These are phyloP conservation scores for Neonectria faginata DNA, from an alignment of 2,329 filamentous ascomycete genomes.

Conservation along the genomic window DNA sequence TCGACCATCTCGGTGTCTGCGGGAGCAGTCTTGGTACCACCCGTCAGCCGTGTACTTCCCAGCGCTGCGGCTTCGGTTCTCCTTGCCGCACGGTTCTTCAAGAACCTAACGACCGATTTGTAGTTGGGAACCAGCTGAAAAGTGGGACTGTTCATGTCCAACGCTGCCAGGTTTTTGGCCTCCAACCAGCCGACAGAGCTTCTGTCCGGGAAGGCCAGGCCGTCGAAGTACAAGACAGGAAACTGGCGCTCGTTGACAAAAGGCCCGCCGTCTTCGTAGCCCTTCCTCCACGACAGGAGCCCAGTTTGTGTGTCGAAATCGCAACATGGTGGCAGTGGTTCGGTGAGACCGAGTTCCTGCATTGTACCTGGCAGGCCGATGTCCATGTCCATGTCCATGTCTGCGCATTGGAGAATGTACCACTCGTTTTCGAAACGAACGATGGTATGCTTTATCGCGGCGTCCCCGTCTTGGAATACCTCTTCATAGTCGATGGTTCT, in stretches of 20 bases:
- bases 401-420: conserved; percentile 24
- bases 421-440: conserved; percentile 7
- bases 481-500: conserved; percentile 19
- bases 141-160: background rate
- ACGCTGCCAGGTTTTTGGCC: background rate
- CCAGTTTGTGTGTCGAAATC: background rate
- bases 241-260: background rate
- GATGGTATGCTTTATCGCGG: conserved; percentile 16
- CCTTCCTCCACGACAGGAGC: background rate
- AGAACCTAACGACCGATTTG: background rate
- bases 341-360: conserved; percentile 15
- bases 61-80: background rate
- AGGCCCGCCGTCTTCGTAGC: conserved; percentile 5
- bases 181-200: background rate
- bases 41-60: background rate
- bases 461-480: conserved; percentile 20
- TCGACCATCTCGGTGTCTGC: background rate
- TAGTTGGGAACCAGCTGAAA: background rate
- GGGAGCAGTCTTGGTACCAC: background rate
- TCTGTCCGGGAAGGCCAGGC: background rate
- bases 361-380: conserved; percentile 5
- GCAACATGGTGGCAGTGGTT: background rate
- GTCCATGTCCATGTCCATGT: conserved; percentile 3
- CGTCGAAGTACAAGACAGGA: background rate
- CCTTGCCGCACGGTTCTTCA: background rate